Conservation (phyloP, 2,329 filamentous ascomycete species). For the Scortechinia acanthostroma region DNA sequence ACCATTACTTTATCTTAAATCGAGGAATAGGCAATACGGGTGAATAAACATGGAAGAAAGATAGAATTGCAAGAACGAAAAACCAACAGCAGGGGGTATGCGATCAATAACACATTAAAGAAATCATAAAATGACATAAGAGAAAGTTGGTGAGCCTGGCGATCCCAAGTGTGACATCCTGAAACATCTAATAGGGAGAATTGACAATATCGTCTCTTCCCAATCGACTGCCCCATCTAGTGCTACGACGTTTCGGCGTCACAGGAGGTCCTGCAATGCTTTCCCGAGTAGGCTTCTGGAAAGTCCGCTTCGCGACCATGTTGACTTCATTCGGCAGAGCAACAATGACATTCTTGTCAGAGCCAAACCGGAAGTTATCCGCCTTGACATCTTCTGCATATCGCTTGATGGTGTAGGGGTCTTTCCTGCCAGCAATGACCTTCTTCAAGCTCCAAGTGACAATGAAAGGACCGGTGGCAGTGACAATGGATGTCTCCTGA, state of each 20-base stretch:
- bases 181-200: slow-evolving; percentile 38
- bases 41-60: not conserved
- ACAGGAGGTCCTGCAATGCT: slow-evolving; percentile 69
- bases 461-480: slow-evolving; percentile 91
- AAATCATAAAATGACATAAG: not conserved
- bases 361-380: slow-evolving; percentile 95
- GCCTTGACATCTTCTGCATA: slow-evolving; percentile 94
- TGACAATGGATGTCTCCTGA: slow-evolving; percentile 89
- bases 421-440: slow-evolving; percentile 71
- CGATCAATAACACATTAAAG: not conserved
- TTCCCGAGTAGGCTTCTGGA: slow-evolving; percentile 84
- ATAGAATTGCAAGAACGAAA: not conserved
- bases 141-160: no score
- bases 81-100: not conserved
- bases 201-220: slow-evolving; percentile 77
- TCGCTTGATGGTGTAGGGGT: slow-evolving; percentile 92
- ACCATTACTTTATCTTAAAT: no score
- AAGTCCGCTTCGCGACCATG: slow-evolving; percentile 81
- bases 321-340: slow-evolving; percentile 95
- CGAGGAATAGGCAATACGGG: no score
- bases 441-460: slow-evolving; percentile 95
- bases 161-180: no score
- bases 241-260: slow-evolving; percentile 31
- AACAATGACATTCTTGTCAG: slow-evolving; percentile 96
- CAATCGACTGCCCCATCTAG: slow-evolving; percentile 29